Percentiles rank a stretch among this genome's conserved stretches.
Conservation (phyloP, 2,329 filamentous ascomycete genomes). For the Lachnellula occidentalis region DNA sequence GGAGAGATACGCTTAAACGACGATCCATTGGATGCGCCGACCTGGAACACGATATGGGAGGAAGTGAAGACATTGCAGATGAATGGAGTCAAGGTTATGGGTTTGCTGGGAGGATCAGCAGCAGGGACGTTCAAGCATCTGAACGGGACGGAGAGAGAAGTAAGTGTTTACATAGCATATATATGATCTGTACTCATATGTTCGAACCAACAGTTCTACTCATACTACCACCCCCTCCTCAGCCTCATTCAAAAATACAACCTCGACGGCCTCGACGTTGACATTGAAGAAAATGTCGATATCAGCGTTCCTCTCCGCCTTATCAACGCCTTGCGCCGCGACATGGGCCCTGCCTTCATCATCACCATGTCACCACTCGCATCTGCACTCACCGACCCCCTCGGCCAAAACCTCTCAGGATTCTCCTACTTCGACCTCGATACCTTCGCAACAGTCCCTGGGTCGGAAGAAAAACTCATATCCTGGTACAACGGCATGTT, state of each 20-base stretch:
- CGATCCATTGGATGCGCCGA: conserved; percentile 9
- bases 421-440: conserved; percentile 75
- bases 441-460: conserved; percentile 25
- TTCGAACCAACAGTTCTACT: conserved; percentile 35
- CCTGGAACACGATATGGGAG: conserved; percentile 16
- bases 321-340: conserved; percentile 58
- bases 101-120: conserved; percentile 19
- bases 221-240: conserved; percentile 7
- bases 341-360: conserved; percentile 65
- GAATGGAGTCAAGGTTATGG: conserved; percentile 18
- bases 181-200: neutral
- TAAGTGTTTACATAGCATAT: neutral
- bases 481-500: conserved; percentile 86
- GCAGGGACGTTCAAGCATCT: conserved; percentile 51
- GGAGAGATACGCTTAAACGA: conserved; percentile 57
- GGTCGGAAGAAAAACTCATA: conserved; percentile 40
- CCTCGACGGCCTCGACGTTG: conserved; percentile 67
- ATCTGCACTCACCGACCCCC: conserved; percentile 54
- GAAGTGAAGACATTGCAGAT: conserved; percentile 17
- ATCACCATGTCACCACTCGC: conserved; percentile 78
- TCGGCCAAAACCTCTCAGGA: conserved; percentile 65
- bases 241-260: conserved; percentile 34
- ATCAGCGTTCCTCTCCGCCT: conserved; percentile 58
- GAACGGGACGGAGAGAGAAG: conserved; percentile 39
- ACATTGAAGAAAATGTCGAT: conserved; percentile 72